These are phyloP conservation scores for Helianthus annuus DNA, from an alignment of 129 eudicot species.

Conservation along the genomic window DNA sequence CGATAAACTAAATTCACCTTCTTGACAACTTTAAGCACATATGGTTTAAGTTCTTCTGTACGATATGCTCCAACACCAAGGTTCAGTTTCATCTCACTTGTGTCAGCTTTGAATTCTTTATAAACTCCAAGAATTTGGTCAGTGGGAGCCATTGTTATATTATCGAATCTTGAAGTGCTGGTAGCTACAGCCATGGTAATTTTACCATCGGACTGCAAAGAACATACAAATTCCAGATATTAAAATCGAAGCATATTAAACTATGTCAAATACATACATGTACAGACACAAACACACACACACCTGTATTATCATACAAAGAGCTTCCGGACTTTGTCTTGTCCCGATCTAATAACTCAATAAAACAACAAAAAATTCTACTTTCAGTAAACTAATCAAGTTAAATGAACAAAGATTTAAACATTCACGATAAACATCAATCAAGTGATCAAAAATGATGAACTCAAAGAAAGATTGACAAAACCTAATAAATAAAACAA, in stretches of 20 bases:
- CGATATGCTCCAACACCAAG: slow-evolving; percentile 98
- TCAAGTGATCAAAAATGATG: no score
- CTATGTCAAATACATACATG: slow-evolving; percentile 4
- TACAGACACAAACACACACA: not conserved
- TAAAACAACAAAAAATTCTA: no score
- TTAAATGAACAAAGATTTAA: no score
- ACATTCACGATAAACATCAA: no score
- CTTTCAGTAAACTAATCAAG: no score
- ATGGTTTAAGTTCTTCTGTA: slow-evolving; percentile 94
- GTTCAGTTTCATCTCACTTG: slow-evolving; percentile 83
- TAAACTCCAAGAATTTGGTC: slow-evolving; percentile 97
- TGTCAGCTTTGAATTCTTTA: slow-evolving; percentile 94
- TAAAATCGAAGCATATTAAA: slow-evolving; percentile 1
- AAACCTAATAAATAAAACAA: no score
- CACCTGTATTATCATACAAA: slow-evolving; percentile 48
- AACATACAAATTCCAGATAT: slow-evolving; percentile 1
- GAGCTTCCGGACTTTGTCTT: slow-evolving; percentile 25
- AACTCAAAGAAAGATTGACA: no score
- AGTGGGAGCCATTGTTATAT: slow-evolving; percentile 94
- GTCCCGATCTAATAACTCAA: no score
- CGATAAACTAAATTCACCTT: no score
- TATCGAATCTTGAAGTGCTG: slow-evolving; percentile 70
- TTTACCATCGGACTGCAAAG: slow-evolving; percentile 56
- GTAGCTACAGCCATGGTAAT: slow-evolving; percentile 66
- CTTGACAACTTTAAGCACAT: slow-evolving; percentile 91